Base-by-base conservation (phyloP, 352 stramenopile species). In the Globisporangium orthogonon region DNA sequence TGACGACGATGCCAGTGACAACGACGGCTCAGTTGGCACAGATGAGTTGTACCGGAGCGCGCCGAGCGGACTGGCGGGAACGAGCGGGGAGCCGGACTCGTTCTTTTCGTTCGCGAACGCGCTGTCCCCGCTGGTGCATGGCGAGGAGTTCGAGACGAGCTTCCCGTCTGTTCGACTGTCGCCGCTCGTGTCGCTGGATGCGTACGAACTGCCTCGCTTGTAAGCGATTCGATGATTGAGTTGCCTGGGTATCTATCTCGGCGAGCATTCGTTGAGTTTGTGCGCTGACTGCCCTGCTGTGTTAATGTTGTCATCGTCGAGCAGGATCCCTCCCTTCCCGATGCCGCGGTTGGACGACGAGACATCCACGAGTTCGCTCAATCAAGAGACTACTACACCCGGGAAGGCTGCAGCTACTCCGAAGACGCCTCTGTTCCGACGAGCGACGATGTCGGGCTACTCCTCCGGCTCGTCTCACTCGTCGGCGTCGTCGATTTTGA, bases 61-160 rank as follows among this genome's bases (percentile, higher is more conserved):
- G 1, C 79, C 66, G 6, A 78, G 74, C 37, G 67, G 67, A 37
- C 57, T 72, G 2, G 48, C 60, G 23, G 61, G 65, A 5, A 71
- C 59, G 45, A 68, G 60, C 15, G 69, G 70, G 51, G 80, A 93
- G 43, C 75, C 86, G 39, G 83, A 89, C 60, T 86, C 76, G 39
- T 87, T 92, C 56, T 91, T 91, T 55, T 89, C 82, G 28, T 91
- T 92, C 54, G 79, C 71, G 0, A 87, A 87, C 50, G 79, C 79
- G 30, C 70, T 94, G 0, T 90, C 84, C 5, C 80, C 82, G n/a
- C 65, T 91, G 14, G 65, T 79, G 39, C 57, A 67, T 30, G 55
- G 63, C 0, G 82, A 90, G 2, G 81, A 87, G 35, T 73, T 90
- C 13, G 82, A 87, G 23, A 78, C 65, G 30, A 82, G 63, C 44